These are phyloP conservation scores for Biscutella auriculata DNA, from an alignment of 441 rosid species.

Conservation along the genomic window DNA sequence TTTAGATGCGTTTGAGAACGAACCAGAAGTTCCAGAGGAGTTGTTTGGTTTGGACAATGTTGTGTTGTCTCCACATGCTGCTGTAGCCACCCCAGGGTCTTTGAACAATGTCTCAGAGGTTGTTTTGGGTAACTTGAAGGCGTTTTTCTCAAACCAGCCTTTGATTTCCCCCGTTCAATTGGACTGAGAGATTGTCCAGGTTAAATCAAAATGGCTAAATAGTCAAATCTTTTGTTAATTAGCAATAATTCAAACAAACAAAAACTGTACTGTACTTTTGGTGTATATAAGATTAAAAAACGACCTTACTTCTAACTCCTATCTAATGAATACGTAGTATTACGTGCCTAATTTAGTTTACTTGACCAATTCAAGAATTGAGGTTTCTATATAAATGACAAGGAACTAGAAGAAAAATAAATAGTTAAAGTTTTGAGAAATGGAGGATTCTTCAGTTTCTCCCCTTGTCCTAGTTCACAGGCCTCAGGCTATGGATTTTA, in stretches of 20 bases:
- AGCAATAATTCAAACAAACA: background rate
- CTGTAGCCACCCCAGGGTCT: constrained; percentile 20
- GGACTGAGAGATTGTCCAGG: constrained; percentile 8
- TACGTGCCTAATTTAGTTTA: no score
- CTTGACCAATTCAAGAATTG: no score
- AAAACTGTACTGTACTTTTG: no score
- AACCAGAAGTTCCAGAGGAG: constrained; percentile 24
- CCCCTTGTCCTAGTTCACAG: background rate
- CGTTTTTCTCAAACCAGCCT: constrained; percentile 28
- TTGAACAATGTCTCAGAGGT: constrained; percentile 8
- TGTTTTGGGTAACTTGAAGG: constrained; percentile 20
- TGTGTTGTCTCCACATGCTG: constrained; percentile 26
- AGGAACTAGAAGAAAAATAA: no score
- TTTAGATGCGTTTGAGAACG: constrained; percentile 31
- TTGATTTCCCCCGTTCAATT: constrained; percentile 16
- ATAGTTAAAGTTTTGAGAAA: no score
- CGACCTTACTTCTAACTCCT: no score
- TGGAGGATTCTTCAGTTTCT: background rate
- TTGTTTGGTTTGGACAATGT: constrained; percentile 26
- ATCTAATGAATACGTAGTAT: no score
- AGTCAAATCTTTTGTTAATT: background rate
- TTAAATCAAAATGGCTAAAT: background rate
- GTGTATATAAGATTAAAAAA: no score
- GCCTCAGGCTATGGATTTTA: background rate
- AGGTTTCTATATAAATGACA: no score